Evolutionary conservation across 805 yeast species (phyloP), one percentile per base, ranked within the genome.

Genomic region (Metschnikowia dekortorum): DNA sequence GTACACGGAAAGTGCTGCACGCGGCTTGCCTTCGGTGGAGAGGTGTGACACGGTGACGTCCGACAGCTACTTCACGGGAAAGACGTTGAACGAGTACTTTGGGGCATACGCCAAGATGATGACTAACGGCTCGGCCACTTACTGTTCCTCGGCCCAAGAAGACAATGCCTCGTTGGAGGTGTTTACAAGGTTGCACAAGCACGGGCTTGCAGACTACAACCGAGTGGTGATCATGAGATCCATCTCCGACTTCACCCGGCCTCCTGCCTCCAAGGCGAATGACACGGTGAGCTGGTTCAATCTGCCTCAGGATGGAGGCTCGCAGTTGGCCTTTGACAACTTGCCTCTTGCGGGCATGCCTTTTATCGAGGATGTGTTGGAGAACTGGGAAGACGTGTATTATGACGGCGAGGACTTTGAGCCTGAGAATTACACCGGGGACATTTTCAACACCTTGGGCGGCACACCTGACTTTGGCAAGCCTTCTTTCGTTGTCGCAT

Each of bases 131-230:
- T 73, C 83, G 36, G 85, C 80, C 29, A 67, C 65, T 11, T 83
- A 81, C 70, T 80, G 85, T 63, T 62, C 82, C 39, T 76, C 85
- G 41, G 85, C 84, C 48, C 86, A 82, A 64, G 88, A 83, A 64
- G 88, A 83, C 61, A 79, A 81, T 61, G 87, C 87, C 14, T 70
- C 83, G 13, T 74, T 83, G 60, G 86, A 82, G 63, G 80, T 81
- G 8, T 64, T 83, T 50, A 57, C 80, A 43, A 76, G 88, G 69
- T 74, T 77, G 60, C 79, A 78, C 53, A 69, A 68, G 52, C 71
- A 69, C 56, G 85, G 83, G 8, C 70, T 81, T 52, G 80, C 79
- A 47, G 85, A 81, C 63, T 83, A 67, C 62, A 66, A 75, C 53
- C 76, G 87, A 66, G 71, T 83, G 53, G 80, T 82, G 10, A 70